A percentile compares a stretch with the other conserved stretches of the same genome.
phyloP scores from a whole-genome alignment of 2,329 filamentous ascomycete species.

The Diaporthe sp. region DNA sequence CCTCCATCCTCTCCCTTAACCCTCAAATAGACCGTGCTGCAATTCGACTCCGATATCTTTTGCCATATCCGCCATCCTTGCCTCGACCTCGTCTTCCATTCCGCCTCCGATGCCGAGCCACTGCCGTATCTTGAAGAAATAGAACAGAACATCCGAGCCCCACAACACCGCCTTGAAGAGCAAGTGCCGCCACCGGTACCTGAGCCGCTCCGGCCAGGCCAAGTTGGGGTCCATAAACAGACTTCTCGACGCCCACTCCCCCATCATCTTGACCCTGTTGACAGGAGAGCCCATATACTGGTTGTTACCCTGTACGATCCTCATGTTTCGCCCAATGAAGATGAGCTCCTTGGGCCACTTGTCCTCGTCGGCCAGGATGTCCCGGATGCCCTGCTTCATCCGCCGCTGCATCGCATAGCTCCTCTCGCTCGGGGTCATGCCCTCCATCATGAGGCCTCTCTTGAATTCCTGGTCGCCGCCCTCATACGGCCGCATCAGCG shows the following conservation, averaged over 20 bases:
- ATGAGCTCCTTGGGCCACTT: conserved; percentile 93
- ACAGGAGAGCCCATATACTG: conserved; percentile 91
- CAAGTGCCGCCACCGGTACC: conserved; percentile 81
- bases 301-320: conserved; percentile 94
- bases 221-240: conserved; percentile 82
- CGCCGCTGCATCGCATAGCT: conserved; percentile 91
- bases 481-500: conserved; percentile 89
- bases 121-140: conserved; percentile 83
- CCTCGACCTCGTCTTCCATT: conserved; percentile 96
- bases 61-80: conserved; percentile 87
- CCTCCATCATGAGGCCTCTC: conserved; percentile 73
- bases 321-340: conserved; percentile 91
- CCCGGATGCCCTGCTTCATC: conserved; percentile 77
- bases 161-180: conserved; percentile 86
- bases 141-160: conserved; percentile 85
- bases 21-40: conserved; percentile 90
- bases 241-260: conserved; percentile 87
- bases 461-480: conserved; percentile 81
- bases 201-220: conserved; percentile 71
- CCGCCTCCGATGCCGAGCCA: conserved; percentile 81
- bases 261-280: conserved; percentile 94
- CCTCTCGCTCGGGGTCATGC: conserved; percentile 74
- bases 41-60: conserved; percentile 93
- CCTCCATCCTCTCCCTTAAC: conserved; percentile 59
- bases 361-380: conserved; percentile 85